phyloP scores from a whole-genome alignment of 2,329 filamentous ascomycete species.

The Shiraia sp. region DNA sequence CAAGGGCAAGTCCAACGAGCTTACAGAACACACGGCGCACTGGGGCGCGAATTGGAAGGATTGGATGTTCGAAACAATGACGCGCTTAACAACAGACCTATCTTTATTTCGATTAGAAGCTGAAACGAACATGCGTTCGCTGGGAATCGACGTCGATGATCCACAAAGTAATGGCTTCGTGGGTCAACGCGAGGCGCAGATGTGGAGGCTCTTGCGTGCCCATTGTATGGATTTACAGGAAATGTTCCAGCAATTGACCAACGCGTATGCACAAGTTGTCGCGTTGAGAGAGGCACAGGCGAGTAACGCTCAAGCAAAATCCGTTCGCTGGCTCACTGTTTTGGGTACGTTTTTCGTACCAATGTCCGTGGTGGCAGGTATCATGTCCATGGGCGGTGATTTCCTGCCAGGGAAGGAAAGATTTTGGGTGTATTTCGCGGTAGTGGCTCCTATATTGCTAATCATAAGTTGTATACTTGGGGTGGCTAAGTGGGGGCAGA shows the following conservation, averaged over 20 bases:
- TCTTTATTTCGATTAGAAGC: too few species aligned
- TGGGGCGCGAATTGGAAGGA: too few species aligned
- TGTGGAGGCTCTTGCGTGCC: neutral
- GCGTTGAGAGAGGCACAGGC: too few species aligned
- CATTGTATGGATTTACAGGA: neutral
- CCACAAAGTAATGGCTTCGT: neutral
- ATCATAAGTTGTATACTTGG: too few species aligned
- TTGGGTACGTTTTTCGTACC: neutral
- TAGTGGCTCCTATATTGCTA: too few species aligned
- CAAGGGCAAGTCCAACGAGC: too few species aligned
- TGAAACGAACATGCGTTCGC: conserved; percentile 1
- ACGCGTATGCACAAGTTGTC: too few species aligned
- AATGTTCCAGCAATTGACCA: too few species aligned
- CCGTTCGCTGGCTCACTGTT: neutral
- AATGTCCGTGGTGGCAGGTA: neutral
- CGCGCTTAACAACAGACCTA: too few species aligned
- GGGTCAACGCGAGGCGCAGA: conserved; percentile 1
- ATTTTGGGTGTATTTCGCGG: conserved; percentile 1
- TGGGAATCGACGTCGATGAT: conserved; percentile 1
- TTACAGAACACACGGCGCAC: too few species aligned
- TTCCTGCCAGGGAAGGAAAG: conserved; percentile 1
- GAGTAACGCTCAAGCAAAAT: neutral
- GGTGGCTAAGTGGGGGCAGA: too few species aligned
- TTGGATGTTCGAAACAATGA: too few species aligned
- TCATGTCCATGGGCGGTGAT: conserved; percentile 3